These are phyloP conservation scores for Amanita subjunquillea DNA, from an alignment of 768 basidiomycete species.

Conservation along the genomic window DNA sequence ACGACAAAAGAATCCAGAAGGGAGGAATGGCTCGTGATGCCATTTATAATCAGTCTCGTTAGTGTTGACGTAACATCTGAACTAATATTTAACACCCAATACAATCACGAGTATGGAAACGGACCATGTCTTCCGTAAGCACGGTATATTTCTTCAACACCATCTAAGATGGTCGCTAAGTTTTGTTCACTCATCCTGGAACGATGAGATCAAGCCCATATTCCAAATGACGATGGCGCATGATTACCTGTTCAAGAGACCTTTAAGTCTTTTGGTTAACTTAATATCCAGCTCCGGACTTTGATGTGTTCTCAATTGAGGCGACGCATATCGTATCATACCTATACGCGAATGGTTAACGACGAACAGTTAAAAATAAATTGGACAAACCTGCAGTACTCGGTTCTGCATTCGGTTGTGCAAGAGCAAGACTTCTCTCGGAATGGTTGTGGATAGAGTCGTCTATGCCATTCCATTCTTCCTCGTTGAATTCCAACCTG, in stretches of 20 bases:
- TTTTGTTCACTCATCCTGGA: constrained; percentile 85
- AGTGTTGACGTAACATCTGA: constrained; percentile 76
- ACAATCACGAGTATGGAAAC: constrained; percentile 7
- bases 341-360: constrained; percentile 14
- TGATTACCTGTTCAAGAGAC: constrained; percentile 75
- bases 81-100: background rate
- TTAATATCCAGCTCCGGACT: constrained; percentile 36
- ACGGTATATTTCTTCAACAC: constrained; percentile 70
- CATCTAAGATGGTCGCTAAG: constrained; percentile 60
- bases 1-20: constrained; percentile 86
- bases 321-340: constrained; percentile 62
- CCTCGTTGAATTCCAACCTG: constrained; percentile 13
- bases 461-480: constrained; percentile 26
- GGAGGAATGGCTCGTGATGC: constrained; percentile 71
- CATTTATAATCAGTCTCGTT: constrained; percentile 65
- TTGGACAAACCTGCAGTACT: constrained; percentile 2
- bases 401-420: constrained; percentile 4
- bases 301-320: constrained; percentile 48
- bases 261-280: constrained; percentile 71
- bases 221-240: background rate
- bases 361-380: background rate
- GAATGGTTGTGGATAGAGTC: constrained; percentile 12
- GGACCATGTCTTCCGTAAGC: constrained; percentile 70
- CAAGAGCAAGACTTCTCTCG: background rate
- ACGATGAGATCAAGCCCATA: background rate